Evolutionary conservation across 495 filamentous ascomycete species (phyloP).

Genomic region (Trichoderma orchidacearum): DNA sequence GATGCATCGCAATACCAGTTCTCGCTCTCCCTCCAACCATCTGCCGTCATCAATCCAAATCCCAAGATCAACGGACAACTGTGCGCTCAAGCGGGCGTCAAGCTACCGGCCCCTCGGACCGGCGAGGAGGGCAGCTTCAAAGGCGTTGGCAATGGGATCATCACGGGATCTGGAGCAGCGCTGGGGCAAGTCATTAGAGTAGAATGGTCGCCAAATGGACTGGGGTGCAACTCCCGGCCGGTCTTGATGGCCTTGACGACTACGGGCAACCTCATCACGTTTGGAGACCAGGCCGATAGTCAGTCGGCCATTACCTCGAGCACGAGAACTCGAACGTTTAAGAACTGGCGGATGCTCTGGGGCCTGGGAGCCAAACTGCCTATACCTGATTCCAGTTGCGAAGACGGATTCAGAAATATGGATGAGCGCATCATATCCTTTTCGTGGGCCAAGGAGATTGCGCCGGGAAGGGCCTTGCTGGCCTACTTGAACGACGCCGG

Average conservation of each 20-base stretch:
- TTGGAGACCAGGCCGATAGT: slow-evolving; percentile 21
- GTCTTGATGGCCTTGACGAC: slow-evolving; percentile 27
- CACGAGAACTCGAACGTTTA: slow-evolving; percentile 12
- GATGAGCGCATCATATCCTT: slow-evolving; percentile 27
- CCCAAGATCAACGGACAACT: slow-evolving; percentile 21
- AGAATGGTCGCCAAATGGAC: slow-evolving; percentile 29
- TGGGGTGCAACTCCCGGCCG: slow-evolving; percentile 28
- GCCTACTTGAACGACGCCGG: slow-evolving; percentile 27
- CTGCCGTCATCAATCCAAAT: slow-evolving; percentile 6
- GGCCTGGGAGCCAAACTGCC: slow-evolving; percentile 30
- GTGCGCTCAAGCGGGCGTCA: slow-evolving; percentile 8
- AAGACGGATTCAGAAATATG: slow-evolving; percentile 5
- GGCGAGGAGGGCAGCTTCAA: slow-evolving; percentile 1
- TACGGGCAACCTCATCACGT: slow-evolving; percentile 24
- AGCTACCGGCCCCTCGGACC: slow-evolving; percentile 12
- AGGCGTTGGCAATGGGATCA: slow-evolving; percentile 25
- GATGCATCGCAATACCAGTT: slow-evolving; percentile 11
- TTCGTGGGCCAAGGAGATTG: slow-evolving; percentile 29
- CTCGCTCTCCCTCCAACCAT: slow-evolving; percentile 18
- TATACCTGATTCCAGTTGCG: slow-evolving; percentile 21
- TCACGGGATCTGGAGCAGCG: slow-evolving; percentile 29
- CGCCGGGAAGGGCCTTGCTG: slow-evolving; percentile 19
- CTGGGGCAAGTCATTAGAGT: slow-evolving; percentile 32
- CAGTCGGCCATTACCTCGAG: slow-evolving; percentile 10
- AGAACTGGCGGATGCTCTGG: slow-evolving; percentile 24